Base-by-base conservation (phyloP, 352 stramenopile genomes). In the Thalassiosira oceanica region DNA sequence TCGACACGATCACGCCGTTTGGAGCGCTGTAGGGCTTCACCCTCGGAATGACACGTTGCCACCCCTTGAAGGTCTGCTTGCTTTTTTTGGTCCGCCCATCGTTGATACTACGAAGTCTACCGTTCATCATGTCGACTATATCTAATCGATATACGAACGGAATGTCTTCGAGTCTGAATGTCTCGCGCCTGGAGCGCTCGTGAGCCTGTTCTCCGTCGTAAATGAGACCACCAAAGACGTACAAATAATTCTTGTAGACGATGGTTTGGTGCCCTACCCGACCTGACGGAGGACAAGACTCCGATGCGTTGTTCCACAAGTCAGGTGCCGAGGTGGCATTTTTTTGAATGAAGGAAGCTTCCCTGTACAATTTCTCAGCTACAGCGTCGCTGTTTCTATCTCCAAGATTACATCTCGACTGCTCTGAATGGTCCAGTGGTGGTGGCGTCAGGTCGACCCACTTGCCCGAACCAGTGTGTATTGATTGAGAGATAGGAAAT, bases 201-300 rank as follows among this genome's bases (percentile, higher is more conserved):
- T 54, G n/a, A 45, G 28, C 11, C 39, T 55, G 48, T 31, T 80
- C 64, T 21, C 73, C 52, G 26, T 67, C 57, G 46, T 80, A 84
- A 46, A 68, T 71, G 5, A 84, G 31, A 4, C 74, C 68, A 10
- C 74, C 74, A 53, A 84, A 84, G 0, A 84, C 71, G 35, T 84
- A 80, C 1, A 84, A 41, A 36, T 54, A 53, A 41, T 62, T 55
- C 33, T 74, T 43, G 20, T 76, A 54, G 20, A 84, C 44, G 0
- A 58, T 54, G 35, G 62, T 75, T 35, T 57, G n/a, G 51, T 84
- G 74, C 0, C 74, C 74, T 60, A 84, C 61, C 31, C 75, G 49
- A 36, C 63, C 63, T 20, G 18, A 29, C 2, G 75, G 75, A 13
- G 43, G 18, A n/a, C n/a, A n/a, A n/a, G n/a, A n/a, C n/a, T n/a